Evolutionary conservation across 768 basidiomycete species (phyloP).

Genomic region (Xerocomus brunneocitrinus): DNA sequence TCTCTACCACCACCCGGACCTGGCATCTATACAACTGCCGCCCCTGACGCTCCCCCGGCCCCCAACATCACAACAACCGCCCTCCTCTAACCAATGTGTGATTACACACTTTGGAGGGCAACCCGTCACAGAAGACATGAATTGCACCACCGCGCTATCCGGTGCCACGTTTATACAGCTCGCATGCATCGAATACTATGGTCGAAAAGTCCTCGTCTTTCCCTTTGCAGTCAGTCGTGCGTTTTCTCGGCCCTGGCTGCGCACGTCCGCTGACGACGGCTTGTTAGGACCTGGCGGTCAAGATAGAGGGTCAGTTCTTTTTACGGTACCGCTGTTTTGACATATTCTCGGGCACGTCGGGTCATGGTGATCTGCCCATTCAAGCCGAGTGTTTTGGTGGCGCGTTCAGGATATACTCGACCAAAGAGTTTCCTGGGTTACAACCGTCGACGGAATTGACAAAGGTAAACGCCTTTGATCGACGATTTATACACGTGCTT

Average conservation of each 20-base stretch:
- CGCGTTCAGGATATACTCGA: constrained; percentile 64
- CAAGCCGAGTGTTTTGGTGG: constrained; percentile 67
- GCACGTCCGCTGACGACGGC: constrained; percentile 1
- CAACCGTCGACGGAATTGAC: constrained; percentile 66
- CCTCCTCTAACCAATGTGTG: constrained; percentile 30
- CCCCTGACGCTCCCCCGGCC: constrained; percentile 17
- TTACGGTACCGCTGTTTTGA: constrained; percentile 72
- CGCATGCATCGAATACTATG: constrained; percentile 48
- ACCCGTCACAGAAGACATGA: constrained; percentile 42
- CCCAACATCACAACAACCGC: constrained; percentile 5
- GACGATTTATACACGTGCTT: neutral
- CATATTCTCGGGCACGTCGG: constrained; percentile 39
- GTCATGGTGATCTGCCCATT: constrained; percentile 35
- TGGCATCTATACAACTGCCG: constrained; percentile 19
- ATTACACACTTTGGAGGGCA: constrained; percentile 40
- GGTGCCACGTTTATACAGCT: constrained; percentile 63
- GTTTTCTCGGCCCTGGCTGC: constrained; percentile 5
- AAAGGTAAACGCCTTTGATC: constrained; percentile 39
- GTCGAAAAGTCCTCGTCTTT: constrained; percentile 52
- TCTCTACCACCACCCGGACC: constrained; percentile 13
- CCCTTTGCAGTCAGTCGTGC: constrained; percentile 50
- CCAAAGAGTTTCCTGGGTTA: constrained; percentile 71
- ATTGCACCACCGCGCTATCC: constrained; percentile 48
- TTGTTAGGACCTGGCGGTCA: constrained; percentile 61
- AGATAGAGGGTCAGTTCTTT: constrained; percentile 60